Percentiles rank a stretch among this genome's conserved stretches.
phyloP scores from a whole-genome alignment of 495 filamentous ascomycete species.

The Lasiosphaeria hispida region DNA sequence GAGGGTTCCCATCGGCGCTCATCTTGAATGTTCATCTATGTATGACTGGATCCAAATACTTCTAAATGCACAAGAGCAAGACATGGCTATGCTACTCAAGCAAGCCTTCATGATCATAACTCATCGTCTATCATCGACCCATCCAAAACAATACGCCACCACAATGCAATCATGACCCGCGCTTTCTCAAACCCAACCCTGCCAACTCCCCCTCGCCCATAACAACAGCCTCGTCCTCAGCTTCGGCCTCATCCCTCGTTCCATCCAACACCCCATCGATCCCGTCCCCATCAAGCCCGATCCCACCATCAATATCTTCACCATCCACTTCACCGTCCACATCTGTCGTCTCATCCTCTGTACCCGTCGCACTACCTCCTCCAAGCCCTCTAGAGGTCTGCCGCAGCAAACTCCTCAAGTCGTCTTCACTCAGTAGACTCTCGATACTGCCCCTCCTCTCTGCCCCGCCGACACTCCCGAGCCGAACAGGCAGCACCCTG shows the following conservation, averaged over 20 bases:
- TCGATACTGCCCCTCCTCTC: conserved; percentile 28
- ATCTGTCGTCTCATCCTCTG: conserved; percentile 25
- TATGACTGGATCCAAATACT: too few relatives aligned
- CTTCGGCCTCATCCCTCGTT: neutral
- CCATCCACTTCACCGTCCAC: conserved; percentile 20
- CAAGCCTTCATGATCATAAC: too few relatives aligned
- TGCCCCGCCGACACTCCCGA: neutral
- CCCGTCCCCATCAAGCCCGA: neutral
- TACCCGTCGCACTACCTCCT: conserved; percentile 6
- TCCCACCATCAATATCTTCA: conserved; percentile 6
- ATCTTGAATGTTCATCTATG: too few relatives aligned
- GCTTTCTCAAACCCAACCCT: too few relatives aligned
- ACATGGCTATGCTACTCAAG: too few relatives aligned
- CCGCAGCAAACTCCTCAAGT: conserved; percentile 22
- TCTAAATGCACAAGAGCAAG: too few relatives aligned
- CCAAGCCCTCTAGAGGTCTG: neutral
- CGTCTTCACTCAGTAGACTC: conserved; percentile 29
- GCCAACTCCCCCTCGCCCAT: neutral
- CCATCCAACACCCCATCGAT: conserved; percentile 3
- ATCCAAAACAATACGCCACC: too few relatives aligned
- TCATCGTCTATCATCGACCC: too few relatives aligned
- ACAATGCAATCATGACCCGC: too few relatives aligned
- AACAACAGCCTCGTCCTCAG: too few relatives aligned
- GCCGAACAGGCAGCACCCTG: conserved; percentile 18
- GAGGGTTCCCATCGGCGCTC: too few relatives aligned